Evolutionary conservation across 2,329 filamentous ascomycete species (phyloP).

Genomic region (Nigrospora sphaerica): DNA sequence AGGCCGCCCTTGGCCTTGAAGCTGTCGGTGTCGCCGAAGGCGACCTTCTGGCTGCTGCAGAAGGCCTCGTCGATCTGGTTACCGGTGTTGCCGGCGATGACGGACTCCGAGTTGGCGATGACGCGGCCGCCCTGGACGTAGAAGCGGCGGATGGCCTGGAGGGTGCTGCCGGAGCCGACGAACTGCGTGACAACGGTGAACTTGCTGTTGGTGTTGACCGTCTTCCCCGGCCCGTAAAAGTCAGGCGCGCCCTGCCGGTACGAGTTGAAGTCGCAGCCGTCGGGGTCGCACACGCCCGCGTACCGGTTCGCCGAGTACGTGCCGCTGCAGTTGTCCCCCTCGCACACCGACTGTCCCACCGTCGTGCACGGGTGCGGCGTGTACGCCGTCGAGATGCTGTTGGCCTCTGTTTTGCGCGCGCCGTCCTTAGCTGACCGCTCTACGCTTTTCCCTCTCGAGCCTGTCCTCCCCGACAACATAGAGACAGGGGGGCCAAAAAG

Average conservation of each 20-base stretch:
- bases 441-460: too few species aligned
- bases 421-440: too few species aligned
- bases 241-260: slow-evolving; percentile 52
- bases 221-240: slow-evolving; percentile 52
- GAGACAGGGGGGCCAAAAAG: too few species aligned
- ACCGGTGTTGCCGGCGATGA: slow-evolving; percentile 18
- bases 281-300: slow-evolving; percentile 51
- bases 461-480: too few species aligned
- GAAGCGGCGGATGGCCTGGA: slow-evolving; percentile 47
- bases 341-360: slow-evolving; percentile 37
- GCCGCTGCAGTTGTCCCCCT: slow-evolving; percentile 36
- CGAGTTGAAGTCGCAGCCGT: slow-evolving; percentile 59
- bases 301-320: slow-evolving; percentile 43
- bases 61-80: slow-evolving; percentile 41
- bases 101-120: slow-evolving; percentile 28
- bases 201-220: slow-evolving; percentile 44
- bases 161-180: slow-evolving; percentile 35
- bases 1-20: slow-evolving; percentile 47
- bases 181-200: slow-evolving; percentile 58
- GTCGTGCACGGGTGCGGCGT: slow-evolving; percentile 53
- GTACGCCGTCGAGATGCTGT: slow-evolving; percentile 49
- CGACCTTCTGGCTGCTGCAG: slow-evolving; percentile 46
- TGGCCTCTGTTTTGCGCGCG: slow-evolving; percentile 33
- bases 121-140: slow-evolving; percentile 52
- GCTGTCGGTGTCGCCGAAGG: slow-evolving; percentile 41